Evolutionary conservation across 2,329 filamentous ascomycete species (phyloP).

Genomic region (Colletotrichum australisinense): DNA sequence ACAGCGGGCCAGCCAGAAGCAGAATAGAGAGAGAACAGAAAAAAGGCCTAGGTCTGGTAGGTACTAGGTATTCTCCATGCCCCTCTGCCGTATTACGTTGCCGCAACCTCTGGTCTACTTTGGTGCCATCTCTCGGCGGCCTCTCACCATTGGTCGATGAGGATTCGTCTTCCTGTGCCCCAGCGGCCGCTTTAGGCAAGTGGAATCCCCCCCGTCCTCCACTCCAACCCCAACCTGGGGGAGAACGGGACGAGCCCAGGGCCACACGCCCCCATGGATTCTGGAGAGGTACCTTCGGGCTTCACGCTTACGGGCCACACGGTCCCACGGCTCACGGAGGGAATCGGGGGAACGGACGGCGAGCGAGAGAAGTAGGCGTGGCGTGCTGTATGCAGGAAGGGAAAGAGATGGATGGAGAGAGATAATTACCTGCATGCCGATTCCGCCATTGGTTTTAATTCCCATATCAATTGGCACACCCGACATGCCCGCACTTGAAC

Average conservation of each 20-base stretch:
- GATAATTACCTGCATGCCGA: neutral
- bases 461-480: neutral
- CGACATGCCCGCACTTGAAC: neutral
- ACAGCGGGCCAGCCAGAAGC: neutral
- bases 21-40: neutral
- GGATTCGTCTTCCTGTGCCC: neutral
- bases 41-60: neutral
- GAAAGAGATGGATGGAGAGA: no score
- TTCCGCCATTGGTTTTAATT: neutral
- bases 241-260: no score
- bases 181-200: conserved; percentile 16
- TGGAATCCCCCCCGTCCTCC: neutral
- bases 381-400: neutral
- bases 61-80: neutral
- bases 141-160: neutral
- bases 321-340: conserved; percentile 22
- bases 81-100: neutral
- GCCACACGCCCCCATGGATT: neutral
- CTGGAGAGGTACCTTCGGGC: neutral
- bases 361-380: neutral
- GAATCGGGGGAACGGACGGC: conserved; percentile 28
- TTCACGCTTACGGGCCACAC: neutral
- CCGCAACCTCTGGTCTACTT: neutral
- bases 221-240: neutral
- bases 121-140: neutral